phyloP scores from a whole-genome alignment of 2,329 filamentous ascomycete species.

The Fusarium burgessii region DNA sequence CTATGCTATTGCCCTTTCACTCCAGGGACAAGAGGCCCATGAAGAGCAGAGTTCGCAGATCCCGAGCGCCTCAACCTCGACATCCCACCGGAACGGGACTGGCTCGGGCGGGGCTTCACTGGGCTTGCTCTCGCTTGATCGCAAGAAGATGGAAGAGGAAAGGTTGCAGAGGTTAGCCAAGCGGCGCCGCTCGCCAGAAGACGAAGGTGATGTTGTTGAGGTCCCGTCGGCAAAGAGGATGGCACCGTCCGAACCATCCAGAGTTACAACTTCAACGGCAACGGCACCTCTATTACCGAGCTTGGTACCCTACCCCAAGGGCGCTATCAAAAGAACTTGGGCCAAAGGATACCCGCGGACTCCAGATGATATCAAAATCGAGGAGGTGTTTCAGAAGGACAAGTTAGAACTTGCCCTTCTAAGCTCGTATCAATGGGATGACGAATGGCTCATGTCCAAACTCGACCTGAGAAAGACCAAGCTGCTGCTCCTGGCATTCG shows the following conservation, averaged over 20 bases:
- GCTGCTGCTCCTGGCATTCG: slow-evolving; percentile 70
- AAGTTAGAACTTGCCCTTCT: slow-evolving; percentile 81
- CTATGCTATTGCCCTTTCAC: slow-evolving; percentile 70
- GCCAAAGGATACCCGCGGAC: slow-evolving; percentile 70
- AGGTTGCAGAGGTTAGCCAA: slow-evolving; percentile 78
- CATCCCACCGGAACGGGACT: slow-evolving; percentile 33
- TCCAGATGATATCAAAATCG: slow-evolving; percentile 83
- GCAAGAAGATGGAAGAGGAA: slow-evolving; percentile 88
- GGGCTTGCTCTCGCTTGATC: slow-evolving; percentile 70
- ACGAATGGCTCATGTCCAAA: slow-evolving; percentile 81
- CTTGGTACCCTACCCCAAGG: slow-evolving; percentile 62
- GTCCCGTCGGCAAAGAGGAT: slow-evolving; percentile 47
- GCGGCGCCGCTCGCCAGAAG: slow-evolving; percentile 49
- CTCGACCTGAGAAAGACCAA: slow-evolving; percentile 71
- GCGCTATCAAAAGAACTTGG: slow-evolving; percentile 86
- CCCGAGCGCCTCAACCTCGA: slow-evolving; percentile 30
- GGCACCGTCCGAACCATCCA: slow-evolving; percentile 20
- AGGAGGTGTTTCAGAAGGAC: slow-evolving; percentile 83
- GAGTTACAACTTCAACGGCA: slow-evolving; percentile 10
- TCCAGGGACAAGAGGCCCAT: slow-evolving; percentile 51
- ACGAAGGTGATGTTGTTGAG: slow-evolving; percentile 47
- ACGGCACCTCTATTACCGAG: slow-evolving; percentile 2
- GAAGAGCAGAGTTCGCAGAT: slow-evolving; percentile 36
- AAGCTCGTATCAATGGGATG: slow-evolving; percentile 89
- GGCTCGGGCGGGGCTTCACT: slow-evolving; percentile 37